Conservation (phyloP, 352 stramenopile species). For the Pythium aristosporum region DNA sequence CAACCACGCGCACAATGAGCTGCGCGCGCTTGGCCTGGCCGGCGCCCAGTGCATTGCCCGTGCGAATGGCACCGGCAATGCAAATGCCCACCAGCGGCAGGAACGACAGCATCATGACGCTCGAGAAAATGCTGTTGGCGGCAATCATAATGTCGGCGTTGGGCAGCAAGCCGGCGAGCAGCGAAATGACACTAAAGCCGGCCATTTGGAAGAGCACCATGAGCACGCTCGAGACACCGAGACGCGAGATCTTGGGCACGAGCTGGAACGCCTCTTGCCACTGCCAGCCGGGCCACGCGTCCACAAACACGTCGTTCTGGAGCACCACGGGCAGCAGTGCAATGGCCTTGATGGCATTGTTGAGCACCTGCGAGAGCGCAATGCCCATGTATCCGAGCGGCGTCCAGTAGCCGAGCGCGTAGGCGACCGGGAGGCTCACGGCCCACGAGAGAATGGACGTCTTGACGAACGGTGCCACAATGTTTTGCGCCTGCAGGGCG, state of each 20-base stretch:
- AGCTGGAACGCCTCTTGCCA: conserved; percentile 34
- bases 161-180: conserved; percentile 40
- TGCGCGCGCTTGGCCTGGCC: conserved; percentile 48
- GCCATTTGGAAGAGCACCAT: conserved; percentile 60
- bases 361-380: conserved; percentile 46
- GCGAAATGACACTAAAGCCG: conserved; percentile 50
- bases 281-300: conserved; percentile 63
- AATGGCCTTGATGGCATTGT: conserved; percentile 44
- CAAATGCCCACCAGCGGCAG: conserved; percentile 60
- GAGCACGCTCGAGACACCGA: conserved; percentile 52
- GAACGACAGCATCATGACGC: conserved; percentile 44
- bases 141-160: conserved; percentile 58
- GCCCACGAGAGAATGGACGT: conserved; percentile 49
- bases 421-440: conserved; percentile 47
- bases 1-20: conserved; percentile 44
- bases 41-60: conserved; percentile 62
- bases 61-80: conserved; percentile 57
- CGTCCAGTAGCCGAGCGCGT: conserved; percentile 57
- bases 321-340: conserved; percentile 51
- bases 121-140: conserved; percentile 59
- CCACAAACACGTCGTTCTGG: conserved; percentile 45
- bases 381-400: conserved; percentile 62
- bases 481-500: conserved; percentile 67
- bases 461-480: conserved; percentile 55
- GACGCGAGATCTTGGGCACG: conserved; percentile 39